These are phyloP conservation scores for Cladosporium cucumerinum DNA, from an alignment of 2,329 filamentous ascomycete species.

Conservation along the genomic window DNA sequence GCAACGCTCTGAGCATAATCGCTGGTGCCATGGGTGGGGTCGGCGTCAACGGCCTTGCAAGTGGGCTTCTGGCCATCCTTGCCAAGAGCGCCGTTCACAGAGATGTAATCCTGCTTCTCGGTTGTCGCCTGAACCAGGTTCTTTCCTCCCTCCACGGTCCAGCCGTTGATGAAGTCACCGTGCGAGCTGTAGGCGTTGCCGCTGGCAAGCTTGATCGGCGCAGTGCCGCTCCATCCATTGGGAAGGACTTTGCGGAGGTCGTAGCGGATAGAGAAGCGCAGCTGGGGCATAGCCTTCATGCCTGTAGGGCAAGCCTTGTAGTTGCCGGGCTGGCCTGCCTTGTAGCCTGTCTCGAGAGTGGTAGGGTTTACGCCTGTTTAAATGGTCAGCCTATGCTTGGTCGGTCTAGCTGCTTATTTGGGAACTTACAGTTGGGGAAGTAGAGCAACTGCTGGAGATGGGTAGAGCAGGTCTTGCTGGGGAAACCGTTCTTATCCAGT, in stretches of 20 bases:
- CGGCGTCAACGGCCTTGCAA: conserved; percentile 41
- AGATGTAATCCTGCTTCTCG: conserved; percentile 36
- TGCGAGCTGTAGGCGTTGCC: conserved; percentile 44
- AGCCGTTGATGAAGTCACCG: conserved; percentile 50
- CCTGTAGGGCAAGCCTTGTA: conserved; percentile 41
- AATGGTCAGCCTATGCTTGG: conserved; percentile 22
- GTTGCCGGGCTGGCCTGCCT: conserved; percentile 28
- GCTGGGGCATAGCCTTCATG: conserved; percentile 47
- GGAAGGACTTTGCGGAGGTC: conserved; percentile 44
- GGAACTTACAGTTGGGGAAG: conserved; percentile 42
- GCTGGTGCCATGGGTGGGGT: conserved; percentile 41
- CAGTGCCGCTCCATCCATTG: conserved; percentile 44
- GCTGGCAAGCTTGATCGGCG: conserved; percentile 45
- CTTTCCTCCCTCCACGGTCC: conserved; percentile 41
- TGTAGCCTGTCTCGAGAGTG: conserved; percentile 34
- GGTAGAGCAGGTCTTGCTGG: conserved; percentile 40
- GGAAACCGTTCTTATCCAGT: conserved; percentile 28
- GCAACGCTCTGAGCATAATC: conserved; percentile 41
- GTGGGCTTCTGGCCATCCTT: conserved; percentile 31
- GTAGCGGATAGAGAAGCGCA: conserved; percentile 49
- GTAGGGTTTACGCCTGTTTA: neutral
- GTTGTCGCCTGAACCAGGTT: conserved; percentile 41
- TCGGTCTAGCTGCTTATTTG: neutral
- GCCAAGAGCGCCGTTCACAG: conserved; percentile 38
- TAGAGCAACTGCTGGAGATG: conserved; percentile 46